phyloP scores from a whole-genome alignment of 2,329 filamentous ascomycete species.

The Colletotrichum sp. region DNA sequence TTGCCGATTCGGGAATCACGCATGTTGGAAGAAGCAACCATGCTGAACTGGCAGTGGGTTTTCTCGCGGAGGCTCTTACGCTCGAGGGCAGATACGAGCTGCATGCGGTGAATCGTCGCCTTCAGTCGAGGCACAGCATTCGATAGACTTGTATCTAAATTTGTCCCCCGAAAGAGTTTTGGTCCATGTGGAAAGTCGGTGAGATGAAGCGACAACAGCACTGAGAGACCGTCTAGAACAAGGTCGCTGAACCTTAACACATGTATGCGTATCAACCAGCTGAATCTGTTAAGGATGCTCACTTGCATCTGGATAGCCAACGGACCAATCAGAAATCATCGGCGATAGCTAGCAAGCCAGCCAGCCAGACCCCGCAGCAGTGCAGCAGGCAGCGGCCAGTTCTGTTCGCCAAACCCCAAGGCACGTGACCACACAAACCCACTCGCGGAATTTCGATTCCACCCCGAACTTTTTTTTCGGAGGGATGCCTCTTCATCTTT shows the following conservation, averaged over 20 bases:
- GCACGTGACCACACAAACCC: constrained; percentile 31
- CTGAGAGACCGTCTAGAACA: neutral
- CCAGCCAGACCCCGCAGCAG: neutral
- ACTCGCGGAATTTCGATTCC: constrained; percentile 8
- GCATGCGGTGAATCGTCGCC: neutral
- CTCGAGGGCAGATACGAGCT: neutral
- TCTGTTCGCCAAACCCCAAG: constrained; percentile 23
- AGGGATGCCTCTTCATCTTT: constrained; percentile 14
- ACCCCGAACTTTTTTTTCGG: constrained; percentile 2
- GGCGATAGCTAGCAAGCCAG: neutral
- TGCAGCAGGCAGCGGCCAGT: neutral
- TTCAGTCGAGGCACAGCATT: neutral
- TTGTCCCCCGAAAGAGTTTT: neutral
- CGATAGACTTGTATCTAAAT: neutral
- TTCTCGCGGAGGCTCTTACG: neutral
- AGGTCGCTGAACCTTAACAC: neutral
- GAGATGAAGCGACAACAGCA: neutral
- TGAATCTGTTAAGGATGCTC: neutral
- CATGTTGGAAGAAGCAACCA: neutral
- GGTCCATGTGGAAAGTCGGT: neutral
- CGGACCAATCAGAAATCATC: neutral
- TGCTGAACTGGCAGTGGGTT: neutral
- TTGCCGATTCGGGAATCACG: neutral
- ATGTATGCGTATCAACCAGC: too few relatives aligned
- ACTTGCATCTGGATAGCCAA: neutral